Evolutionary conservation across 768 basidiomycete genomes (phyloP), one percentile per base, ranked within the genome.

Genomic region (Suillus paluster): DNA sequence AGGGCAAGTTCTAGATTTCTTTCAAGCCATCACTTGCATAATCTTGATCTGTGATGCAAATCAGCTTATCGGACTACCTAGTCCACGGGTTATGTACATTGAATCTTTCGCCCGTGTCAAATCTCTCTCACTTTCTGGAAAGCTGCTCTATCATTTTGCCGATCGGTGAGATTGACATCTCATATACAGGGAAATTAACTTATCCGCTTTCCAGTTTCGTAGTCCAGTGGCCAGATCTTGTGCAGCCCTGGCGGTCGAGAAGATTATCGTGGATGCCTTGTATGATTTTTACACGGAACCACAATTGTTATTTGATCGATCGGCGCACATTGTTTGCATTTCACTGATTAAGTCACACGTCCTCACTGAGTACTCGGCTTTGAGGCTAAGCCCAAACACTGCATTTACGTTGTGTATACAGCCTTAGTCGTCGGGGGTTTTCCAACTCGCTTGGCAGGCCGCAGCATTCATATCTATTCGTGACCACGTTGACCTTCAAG

Each of bases 41-140:
- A 55, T 55, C 6, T 23, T 23, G 42, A 54, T 36, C 50, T 49
- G 23, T 33, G 54, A 61, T 67, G 57, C 60, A 58, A 34, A 54
- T 17, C 73, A 97, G 95, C 79, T 98, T 63, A 69, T 97, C 44
- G 90, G 90, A 30, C 73, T 95, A 39, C 79, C 81, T 23, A 83
- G 88, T 1, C 91, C 97, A 7, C 80, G 77, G 44, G 73, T 94
- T 33, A 84, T 99, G 57, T 99, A 97, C 72, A 81, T 98, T 44
- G 97, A 99, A 75, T 95, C 94, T 0, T 97, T 97, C 73, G 95
- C 97, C 9, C 89, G 97, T 6, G 94, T 96, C 2, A 80, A 77
- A 21, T 81, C 83, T 1, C 81, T 98, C 27, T 97, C 94, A 15
- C 80, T 96, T 23, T 95, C 94, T 27, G 97, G 90, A 27, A 93